Evolutionary conservation across 441 rosid species (phyloP).

Genomic region (Jatropha podagrica): DNA sequence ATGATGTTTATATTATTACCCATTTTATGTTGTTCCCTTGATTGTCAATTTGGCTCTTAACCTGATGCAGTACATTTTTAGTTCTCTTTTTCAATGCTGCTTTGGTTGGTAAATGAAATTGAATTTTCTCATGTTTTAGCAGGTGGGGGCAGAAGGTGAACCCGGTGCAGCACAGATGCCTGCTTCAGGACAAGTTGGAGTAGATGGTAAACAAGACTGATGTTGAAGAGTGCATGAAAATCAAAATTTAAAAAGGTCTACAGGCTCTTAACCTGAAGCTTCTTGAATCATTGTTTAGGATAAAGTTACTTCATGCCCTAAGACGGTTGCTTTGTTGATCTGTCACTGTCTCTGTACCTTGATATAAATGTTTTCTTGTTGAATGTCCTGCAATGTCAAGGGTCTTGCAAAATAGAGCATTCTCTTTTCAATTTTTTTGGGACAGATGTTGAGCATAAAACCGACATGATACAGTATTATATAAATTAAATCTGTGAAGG

Average conservation of each 20-base stretch:
- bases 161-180: neutral
- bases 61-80: neutral
- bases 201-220: slow-evolving; percentile 9
- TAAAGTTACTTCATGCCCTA: neutral
- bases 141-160: slow-evolving; percentile 10
- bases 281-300: neutral
- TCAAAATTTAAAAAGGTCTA: neutral
- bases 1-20: neutral
- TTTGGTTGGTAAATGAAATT: neutral
- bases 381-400: neutral
- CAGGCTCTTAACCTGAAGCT: neutral
- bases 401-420: no score
- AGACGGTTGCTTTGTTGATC: neutral
- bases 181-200: slow-evolving; percentile 5
- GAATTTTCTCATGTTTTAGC: neutral
- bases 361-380: neutral
- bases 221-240: neutral
- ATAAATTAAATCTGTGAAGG: no score
- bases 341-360: neutral
- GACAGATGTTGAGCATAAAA: no score
- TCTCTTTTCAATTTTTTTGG: no score
- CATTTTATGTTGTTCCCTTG: neutral
- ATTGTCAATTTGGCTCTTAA: neutral
- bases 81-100: neutral
- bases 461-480: no score